A percentile compares a stretch with the other conserved stretches of the same genome.
Evolutionary conservation across 106 monocot species (phyloP).

Genomic region (Acorus calamus): DNA sequence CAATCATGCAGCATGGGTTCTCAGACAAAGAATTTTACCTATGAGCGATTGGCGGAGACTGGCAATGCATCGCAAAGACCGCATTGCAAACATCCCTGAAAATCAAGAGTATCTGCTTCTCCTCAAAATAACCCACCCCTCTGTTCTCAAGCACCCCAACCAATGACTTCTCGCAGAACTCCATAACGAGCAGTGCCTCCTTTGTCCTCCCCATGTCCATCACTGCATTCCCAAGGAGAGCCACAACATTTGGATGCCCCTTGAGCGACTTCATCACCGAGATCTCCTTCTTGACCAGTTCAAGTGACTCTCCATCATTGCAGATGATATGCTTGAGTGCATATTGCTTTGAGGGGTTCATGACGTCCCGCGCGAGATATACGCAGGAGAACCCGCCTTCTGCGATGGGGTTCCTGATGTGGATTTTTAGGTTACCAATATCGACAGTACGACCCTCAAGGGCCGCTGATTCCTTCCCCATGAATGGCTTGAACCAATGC

Average conservation of each 20-base stretch:
- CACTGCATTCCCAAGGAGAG: constrained; percentile 48
- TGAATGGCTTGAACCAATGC: constrained; percentile 84
- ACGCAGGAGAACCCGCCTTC: constrained; percentile 97
- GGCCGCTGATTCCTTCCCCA: constrained; percentile 56
- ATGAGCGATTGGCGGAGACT: constrained; percentile 89
- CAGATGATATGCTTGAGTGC: constrained; percentile 93
- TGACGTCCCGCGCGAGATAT: constrained; percentile 59
- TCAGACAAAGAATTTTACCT: constrained; percentile 30
- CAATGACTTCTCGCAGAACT: constrained; percentile 90
- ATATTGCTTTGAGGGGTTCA: constrained; percentile 60
- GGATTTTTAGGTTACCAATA: constrained; percentile 62
- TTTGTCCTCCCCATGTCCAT: constrained; percentile 73
- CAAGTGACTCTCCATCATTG: constrained; percentile 73
- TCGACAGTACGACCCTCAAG: constrained; percentile 75
- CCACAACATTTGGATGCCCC: constrained; percentile 88
- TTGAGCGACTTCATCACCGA: constrained; percentile 70
- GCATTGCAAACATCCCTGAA: constrained; percentile 96
- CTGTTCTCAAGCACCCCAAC: constrained; percentile 68
- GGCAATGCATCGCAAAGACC: constrained; percentile 92
- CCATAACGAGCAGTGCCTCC: constrained; percentile 81
- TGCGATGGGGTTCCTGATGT: constrained; percentile 62
- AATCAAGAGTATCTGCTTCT: constrained; percentile 70
- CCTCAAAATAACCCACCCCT: constrained; percentile 72
- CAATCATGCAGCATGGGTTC: not conserved
- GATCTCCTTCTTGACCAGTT: constrained; percentile 77